Evolutionary conservation across 345 rosid species (phyloP), one percentile per base, ranked within the genome.

Genomic region (Fremontodendron californicum): DNA sequence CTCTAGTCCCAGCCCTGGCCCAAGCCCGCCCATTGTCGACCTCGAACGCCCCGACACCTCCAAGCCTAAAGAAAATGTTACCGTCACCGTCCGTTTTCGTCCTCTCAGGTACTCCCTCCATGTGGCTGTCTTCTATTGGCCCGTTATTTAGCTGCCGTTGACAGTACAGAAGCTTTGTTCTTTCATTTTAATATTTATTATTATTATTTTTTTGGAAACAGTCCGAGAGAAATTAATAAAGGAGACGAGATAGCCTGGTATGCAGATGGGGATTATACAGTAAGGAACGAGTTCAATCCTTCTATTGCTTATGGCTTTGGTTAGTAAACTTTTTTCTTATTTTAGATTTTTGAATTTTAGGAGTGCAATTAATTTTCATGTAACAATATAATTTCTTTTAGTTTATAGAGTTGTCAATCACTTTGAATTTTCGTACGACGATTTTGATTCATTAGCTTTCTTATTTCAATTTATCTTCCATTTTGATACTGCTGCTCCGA

Each of bases 201-300:
- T 58, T 75, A n/a, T 5, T 55, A 4, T 29, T 27, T 42, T 48
- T 16, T 55, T 13, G 9, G 25, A 68, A 79, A n/a, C n/a, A 93
- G 97, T 88, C 87, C 76, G 16, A 78, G 93, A 77, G 96, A 93
- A 85, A 87, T 91, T 79, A 88, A 83, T 71, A 89, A 90, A 84
- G 97, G 97, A 45, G 96, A 91, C 77, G 96, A 90, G 88, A 82
- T 90, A 60, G 92, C 96, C 0, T 90, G 97, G 97, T 91, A 89
- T 75, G 97, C 97, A 3, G 97, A 91, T 78, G 96, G 94, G 65
- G 92, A 88, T 78, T 85, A 58, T 74, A 85, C 97, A 5, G 89
- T 91, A 80, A 78, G 91, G 82, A 91, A 91, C 73, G 95, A 91
- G 87, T 86, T 82, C 71, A 93, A 91, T 77, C 79, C 90, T 77